Conservation (phyloP, 768 basidiomycete genomes). For the Kwoniella dendrophila region DNA sequence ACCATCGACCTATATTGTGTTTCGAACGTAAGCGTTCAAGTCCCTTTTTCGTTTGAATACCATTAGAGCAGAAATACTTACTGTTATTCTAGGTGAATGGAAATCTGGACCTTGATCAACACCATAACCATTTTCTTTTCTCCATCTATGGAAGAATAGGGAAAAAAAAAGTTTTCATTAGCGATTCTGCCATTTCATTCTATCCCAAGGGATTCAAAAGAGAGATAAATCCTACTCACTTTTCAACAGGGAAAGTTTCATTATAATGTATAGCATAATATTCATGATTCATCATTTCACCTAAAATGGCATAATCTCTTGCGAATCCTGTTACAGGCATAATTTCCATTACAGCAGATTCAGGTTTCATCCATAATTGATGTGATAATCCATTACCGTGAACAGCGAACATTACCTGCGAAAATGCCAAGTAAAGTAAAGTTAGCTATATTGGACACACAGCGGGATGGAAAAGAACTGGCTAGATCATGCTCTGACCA, state of each 20-base stretch:
- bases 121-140: constrained; percentile 16
- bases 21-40: background rate
- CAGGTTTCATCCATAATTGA: constrained; percentile 34
- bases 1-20: constrained; percentile 19
- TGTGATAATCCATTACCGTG: constrained; percentile 40
- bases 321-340: constrained; percentile 30
- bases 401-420: constrained; percentile 32
- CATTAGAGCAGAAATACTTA: constrained; percentile 5
- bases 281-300: constrained; percentile 31
- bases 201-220: background rate
- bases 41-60: background rate
- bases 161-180: background rate
- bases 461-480: too few species aligned
- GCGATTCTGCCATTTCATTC: background rate
- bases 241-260: constrained; percentile 19
- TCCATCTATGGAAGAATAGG: constrained; percentile 5
- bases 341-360: constrained; percentile 33
- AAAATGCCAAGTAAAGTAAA: background rate
- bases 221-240: constrained; percentile 12
- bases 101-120: constrained; percentile 25
- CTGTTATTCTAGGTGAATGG: constrained; percentile 20
- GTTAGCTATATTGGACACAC: too few species aligned
- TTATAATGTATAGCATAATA: constrained; percentile 32
- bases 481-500: too few species aligned
- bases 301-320: constrained; percentile 27